A percentile compares a stretch with the other conserved stretches of the same genome.
phyloP scores from a whole-genome alignment of 2,329 filamentous ascomycete species.

The Aspergillaceae sp. region DNA sequence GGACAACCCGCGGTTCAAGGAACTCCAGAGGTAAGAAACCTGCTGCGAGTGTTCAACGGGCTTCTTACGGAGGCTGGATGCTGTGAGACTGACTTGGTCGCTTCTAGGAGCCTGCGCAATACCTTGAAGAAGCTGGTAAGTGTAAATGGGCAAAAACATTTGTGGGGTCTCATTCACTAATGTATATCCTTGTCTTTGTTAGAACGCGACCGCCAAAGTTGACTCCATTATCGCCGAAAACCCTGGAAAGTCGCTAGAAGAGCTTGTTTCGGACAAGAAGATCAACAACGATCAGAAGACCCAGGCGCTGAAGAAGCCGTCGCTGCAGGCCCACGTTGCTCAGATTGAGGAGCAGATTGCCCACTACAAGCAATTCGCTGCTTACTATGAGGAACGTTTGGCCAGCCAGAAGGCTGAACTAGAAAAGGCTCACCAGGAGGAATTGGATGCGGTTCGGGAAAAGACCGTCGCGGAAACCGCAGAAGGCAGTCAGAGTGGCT shows the following conservation, averaged over 20 bases:
- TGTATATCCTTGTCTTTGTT: slow-evolving; percentile 13
- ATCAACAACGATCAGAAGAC: slow-evolving; percentile 59
- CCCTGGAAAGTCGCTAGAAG: slow-evolving; percentile 51
- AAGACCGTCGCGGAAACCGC: slow-evolving; percentile 43
- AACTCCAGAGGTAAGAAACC: slow-evolving; percentile 71
- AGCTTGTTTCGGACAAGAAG: slow-evolving; percentile 54
- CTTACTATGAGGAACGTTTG: slow-evolving; percentile 50
- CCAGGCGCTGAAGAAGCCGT: slow-evolving; percentile 54
- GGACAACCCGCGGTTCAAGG: slow-evolving; percentile 75
- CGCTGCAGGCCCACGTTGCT: slow-evolving; percentile 47
- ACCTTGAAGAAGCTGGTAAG: slow-evolving; percentile 89
- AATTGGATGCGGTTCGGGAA: slow-evolving; percentile 46
- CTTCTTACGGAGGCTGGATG: neutral
- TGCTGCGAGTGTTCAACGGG: too few species aligned
- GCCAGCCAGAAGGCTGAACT: slow-evolving; percentile 49
- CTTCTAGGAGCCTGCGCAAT: slow-evolving; percentile 72
- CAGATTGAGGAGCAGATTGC: slow-evolving; percentile 54
- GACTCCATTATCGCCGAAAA: slow-evolving; percentile 54
- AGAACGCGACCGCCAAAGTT: slow-evolving; percentile 53
- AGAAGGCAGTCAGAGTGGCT: slow-evolving; percentile 38
- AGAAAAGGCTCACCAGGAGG: slow-evolving; percentile 46
- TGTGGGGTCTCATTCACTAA: slow-evolving; percentile 6
- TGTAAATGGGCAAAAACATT: slow-evolving; percentile 10
- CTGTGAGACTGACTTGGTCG: slow-evolving; percentile 10
- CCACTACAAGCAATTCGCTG: slow-evolving; percentile 53